Base-by-base conservation (phyloP, 2,329 filamentous ascomycete species). In the Colletotrichum orbiculare region DNA sequence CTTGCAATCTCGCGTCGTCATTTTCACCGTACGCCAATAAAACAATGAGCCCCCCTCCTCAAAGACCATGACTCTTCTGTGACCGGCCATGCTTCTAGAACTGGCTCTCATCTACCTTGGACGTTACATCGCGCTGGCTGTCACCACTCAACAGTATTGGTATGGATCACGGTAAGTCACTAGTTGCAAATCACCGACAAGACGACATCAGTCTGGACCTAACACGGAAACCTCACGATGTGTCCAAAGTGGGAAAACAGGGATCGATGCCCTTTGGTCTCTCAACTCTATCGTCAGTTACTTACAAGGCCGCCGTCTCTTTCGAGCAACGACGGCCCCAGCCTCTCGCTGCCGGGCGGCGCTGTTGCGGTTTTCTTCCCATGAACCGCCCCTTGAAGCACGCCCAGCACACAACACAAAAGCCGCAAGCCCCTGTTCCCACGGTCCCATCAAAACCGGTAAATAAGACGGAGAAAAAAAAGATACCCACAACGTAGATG, bases 181-280 rank as follows among this genome's bases (percentile, higher is more conserved):
- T 56, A 56, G 46, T 38, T 35, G 52, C 37, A 34, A 25, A 61
- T 39, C 59, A 39, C 37, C 9, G 10, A 25, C 8, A 8, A n/a
- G 6, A 13, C 9, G 7, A 25, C 33, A 39, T 9, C 4, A 12
- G 25, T n/a, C 10, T 35, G 13, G 8, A 9, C 25, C 15, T 2
- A n/a, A 4, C 3, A 17, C 8, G 10, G 37, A 52, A 48, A 8
- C 8, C 47, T 17, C 25, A 60, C 17, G n/a, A 41, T 17, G 33
- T 53, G 47, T 54, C 4, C 33, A 25, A 57, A 48, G 58, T 62
- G 63, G 52, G 41, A 57, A 65, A 62, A 63, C 25, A 66, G 64
- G 45, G 48, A 54, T 66, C 57, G 39, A 66, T 66, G 66, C 66
- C 66, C 57, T 13, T 64, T 41, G 64, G 43, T 65, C 49, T 67